Evolutionary conservation across 495 filamentous ascomycete genomes (phyloP).

Genomic region (Xylaria cubensis): DNA sequence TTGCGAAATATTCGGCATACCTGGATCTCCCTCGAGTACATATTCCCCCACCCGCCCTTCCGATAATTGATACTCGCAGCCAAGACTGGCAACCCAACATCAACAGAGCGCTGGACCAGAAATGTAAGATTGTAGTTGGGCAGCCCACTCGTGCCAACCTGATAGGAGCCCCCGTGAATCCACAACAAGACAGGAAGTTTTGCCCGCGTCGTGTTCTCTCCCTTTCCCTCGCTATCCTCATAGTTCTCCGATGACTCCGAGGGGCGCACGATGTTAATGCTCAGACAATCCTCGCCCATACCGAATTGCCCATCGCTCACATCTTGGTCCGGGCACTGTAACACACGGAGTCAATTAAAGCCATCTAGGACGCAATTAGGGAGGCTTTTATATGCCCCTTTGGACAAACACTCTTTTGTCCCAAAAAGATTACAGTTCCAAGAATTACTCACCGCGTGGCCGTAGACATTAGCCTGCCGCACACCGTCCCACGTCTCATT

Average conservation of each 20-base stretch:
- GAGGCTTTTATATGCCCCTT: too few relatives aligned
- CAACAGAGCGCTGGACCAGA: constrained; percentile 54
- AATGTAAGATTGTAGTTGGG: constrained; percentile 56
- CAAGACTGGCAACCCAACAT: constrained; percentile 53
- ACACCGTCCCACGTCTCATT: constrained; percentile 53
- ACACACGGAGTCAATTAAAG: too few relatives aligned
- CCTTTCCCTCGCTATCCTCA: neutral
- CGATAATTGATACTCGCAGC: constrained; percentile 52
- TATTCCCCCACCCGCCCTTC: constrained; percentile 56
- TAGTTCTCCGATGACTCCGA: neutral
- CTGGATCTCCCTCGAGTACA: constrained; percentile 53
- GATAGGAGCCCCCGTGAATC: constrained; percentile 74
- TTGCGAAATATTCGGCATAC: constrained; percentile 15
- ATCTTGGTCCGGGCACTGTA: constrained; percentile 57
- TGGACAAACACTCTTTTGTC: too few relatives aligned
- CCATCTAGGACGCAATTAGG: too few relatives aligned
- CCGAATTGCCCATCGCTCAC: constrained; percentile 55
- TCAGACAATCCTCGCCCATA: constrained; percentile 69
- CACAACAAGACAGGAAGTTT: constrained; percentile 67
- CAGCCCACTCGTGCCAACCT: constrained; percentile 62
- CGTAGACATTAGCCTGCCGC: constrained; percentile 51
- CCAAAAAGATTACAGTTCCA: too few relatives aligned
- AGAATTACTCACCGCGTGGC: constrained; percentile 36
- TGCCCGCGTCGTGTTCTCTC: constrained; percentile 6
- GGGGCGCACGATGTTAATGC: constrained; percentile 69